These are phyloP conservation scores for Porphyridium purpureum DNA, from an alignment of 23 red algal genomes.

Conservation along the genomic window DNA sequence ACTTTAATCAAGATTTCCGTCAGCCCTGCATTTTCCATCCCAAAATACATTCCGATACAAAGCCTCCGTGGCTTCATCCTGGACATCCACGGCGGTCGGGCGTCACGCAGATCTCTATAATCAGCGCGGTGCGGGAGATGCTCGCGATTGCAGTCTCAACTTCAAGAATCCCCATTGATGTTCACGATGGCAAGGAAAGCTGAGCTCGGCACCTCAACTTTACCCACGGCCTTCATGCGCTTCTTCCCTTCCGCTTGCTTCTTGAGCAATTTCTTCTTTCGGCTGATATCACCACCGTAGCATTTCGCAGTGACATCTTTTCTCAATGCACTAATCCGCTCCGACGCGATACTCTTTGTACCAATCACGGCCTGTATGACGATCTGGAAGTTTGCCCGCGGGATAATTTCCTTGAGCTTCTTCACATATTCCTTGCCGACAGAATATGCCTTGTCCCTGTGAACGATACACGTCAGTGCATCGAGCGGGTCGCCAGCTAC, in stretches of 20 bases:
- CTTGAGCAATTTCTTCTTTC: conserved; percentile 93
- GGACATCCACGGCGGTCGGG: too few relatives aligned
- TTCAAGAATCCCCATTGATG: neutral
- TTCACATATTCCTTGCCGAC: conserved; percentile 22
- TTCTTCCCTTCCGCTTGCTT: conserved; percentile 92
- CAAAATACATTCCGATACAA: too few relatives aligned
- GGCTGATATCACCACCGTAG: conserved; percentile 56
- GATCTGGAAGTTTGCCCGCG: conserved; percentile 71
- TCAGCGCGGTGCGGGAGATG: too few relatives aligned
- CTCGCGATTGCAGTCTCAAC: too few relatives aligned
- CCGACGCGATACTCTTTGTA: conserved; percentile 36
- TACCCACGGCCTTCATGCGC: conserved; percentile 65
- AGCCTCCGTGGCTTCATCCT: too few relatives aligned
- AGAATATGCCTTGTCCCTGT: conserved; percentile 15
- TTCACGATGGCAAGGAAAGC: conserved; percentile 36
- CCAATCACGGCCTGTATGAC: conserved; percentile 64
- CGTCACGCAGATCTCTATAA: too few relatives aligned
- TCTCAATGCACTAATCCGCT: conserved; percentile 21
- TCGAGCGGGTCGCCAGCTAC: conserved; percentile 57
- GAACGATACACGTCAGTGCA: conserved; percentile 40
- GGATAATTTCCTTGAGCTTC: conserved; percentile 60
- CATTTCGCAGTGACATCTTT: conserved; percentile 73
- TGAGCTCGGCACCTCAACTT: conserved; percentile 59
- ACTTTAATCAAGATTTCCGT: too few relatives aligned
- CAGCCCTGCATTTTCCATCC: too few relatives aligned